Evolutionary conservation across 805 yeast genomes (phyloP).

Genomic region (Cyberlindnera xylosilytica): DNA sequence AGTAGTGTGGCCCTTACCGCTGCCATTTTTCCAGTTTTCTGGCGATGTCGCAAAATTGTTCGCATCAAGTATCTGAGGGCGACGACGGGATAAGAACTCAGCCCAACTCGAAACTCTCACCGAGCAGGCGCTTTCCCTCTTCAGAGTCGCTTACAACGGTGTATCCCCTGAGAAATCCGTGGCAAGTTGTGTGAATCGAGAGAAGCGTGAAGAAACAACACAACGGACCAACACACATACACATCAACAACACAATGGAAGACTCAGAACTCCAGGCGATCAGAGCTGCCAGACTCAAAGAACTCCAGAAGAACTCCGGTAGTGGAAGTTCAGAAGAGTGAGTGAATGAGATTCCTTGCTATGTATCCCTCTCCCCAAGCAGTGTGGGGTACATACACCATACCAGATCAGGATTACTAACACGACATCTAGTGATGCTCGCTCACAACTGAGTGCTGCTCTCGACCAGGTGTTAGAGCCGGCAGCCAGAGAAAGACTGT

Average conservation of each 20-base stretch:
- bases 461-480: conserved; percentile 75
- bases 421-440: conserved; percentile 1
- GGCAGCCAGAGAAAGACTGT: conserved; percentile 81
- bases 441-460: conserved; percentile 19
- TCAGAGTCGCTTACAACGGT: no score
- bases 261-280: conserved; percentile 85
- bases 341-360: no score
- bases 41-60: neutral
- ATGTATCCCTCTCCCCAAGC: no score
- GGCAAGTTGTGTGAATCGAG: no score
- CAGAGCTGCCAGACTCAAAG: conserved; percentile 87
- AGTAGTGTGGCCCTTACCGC: neutral
- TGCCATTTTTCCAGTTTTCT: no score
- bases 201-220: neutral
- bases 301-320: conserved; percentile 61
- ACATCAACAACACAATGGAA: conserved; percentile 51
- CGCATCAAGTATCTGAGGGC: neutral
- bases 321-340: conserved; percentile 21
- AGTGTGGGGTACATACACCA: no score
- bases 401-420: no score
- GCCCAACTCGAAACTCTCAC: neutral
- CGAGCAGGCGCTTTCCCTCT: neutral
- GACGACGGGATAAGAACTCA: neutral
- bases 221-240: neutral
- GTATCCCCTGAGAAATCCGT: no score